These are phyloP conservation scores for Mycena rebaudengoi DNA, from an alignment of 768 basidiomycete genomes.

Conservation along the genomic window DNA sequence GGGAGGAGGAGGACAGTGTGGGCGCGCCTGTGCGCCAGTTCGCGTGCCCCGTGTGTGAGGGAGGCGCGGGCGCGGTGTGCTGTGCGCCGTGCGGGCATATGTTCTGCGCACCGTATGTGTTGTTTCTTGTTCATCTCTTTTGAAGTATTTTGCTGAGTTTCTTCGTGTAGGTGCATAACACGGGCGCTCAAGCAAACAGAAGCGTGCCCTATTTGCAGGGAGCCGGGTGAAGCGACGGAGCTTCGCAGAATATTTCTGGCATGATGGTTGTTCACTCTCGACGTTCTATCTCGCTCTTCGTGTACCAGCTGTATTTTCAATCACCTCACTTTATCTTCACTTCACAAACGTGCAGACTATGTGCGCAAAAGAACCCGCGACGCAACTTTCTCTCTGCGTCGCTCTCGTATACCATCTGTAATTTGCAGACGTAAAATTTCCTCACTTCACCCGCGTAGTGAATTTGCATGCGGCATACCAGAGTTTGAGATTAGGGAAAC, in stretches of 20 bases:
- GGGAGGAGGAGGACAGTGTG: constrained; percentile 3
- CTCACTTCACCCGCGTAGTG: too few species aligned
- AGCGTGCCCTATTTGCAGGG: constrained; percentile 20
- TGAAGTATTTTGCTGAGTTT: background rate
- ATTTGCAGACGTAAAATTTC: too few species aligned
- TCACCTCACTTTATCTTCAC: background rate
- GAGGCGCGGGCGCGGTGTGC: constrained; percentile 1
- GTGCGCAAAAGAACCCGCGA: too few species aligned
- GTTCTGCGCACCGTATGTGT: constrained; percentile 22
- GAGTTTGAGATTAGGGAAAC: constrained; percentile 45
- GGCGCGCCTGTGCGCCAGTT: background rate
- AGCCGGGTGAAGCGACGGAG: constrained; percentile 5
- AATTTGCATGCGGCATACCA: constrained; percentile 52
- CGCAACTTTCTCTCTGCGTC: too few species aligned
- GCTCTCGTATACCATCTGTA: too few species aligned
- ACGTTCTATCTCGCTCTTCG: background rate
- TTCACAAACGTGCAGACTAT: too few species aligned
- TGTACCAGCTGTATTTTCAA: background rate
- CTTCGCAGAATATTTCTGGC: constrained; percentile 25
- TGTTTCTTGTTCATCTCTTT: background rate
- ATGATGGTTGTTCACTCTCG: too few species aligned
- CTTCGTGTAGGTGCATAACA: constrained; percentile 9
- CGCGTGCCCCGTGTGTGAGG: constrained; percentile 17
- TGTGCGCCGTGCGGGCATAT: constrained; percentile 26
- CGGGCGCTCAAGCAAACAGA: background rate